These are phyloP conservation scores for Chytriomyces sp. DNA, from an alignment of 192 early-diverging fungal genomes.

Conservation along the genomic window DNA sequence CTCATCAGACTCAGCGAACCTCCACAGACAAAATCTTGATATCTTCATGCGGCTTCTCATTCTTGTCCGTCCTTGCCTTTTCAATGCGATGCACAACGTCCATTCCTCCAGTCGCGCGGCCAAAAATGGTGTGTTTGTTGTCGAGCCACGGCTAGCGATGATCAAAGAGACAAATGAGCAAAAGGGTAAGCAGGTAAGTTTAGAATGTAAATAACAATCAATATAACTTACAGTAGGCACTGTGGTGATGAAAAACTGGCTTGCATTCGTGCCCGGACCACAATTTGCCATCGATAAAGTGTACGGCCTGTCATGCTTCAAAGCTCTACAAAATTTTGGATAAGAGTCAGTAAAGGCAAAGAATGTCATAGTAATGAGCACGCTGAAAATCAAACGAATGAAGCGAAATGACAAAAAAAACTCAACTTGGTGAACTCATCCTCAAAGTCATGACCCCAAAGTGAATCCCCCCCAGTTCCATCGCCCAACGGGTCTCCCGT, in stretches of 20 bases:
- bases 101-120: constrained; percentile 85
- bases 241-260: constrained; percentile 96
- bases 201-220: neutral
- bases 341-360: neutral
- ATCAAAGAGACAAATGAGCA: constrained; percentile 28
- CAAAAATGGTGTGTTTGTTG: constrained; percentile 97
- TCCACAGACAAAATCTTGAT: constrained; percentile 80
- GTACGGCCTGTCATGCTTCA: constrained; percentile 87
- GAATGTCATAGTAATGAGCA: neutral
- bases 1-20: constrained; percentile 46
- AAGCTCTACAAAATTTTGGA: constrained; percentile 44
- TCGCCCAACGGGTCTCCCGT: constrained; percentile 79
- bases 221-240: constrained; percentile 74
- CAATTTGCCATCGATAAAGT: constrained; percentile 97
- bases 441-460: constrained; percentile 92
- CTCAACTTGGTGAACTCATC: constrained; percentile 74
- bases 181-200: neutral
- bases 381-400: neutral
- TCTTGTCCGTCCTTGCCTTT: constrained; percentile 77
- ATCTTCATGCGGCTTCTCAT: constrained; percentile 88
- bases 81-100: constrained; percentile 93
- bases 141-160: constrained; percentile 85
- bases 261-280: constrained; percentile 82
- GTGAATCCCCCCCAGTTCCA: constrained; percentile 92
- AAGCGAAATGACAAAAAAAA: constrained; percentile 32